A percentile compares a stretch with the other conserved stretches of the same genome.
These are phyloP conservation scores for Asterophora lycoperdoides DNA, from an alignment of 768 basidiomycete genomes.

Conservation along the genomic window DNA sequence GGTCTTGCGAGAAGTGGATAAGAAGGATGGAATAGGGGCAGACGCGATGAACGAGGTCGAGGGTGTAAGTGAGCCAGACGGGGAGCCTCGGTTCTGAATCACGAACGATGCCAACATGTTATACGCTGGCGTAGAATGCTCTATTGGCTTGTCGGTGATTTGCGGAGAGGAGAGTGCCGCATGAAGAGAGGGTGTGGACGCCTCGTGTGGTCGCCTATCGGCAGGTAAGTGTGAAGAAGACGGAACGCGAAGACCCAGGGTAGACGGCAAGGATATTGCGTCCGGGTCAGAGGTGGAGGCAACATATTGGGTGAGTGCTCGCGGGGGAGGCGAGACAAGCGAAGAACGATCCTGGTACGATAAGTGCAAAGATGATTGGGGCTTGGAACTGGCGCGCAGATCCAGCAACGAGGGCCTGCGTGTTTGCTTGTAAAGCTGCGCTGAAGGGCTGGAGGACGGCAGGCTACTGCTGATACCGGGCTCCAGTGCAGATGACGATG, in stretches of 20 bases:
- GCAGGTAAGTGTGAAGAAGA: conserved; percentile 24
- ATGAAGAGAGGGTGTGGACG: conserved; percentile 12
- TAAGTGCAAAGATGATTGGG: conserved; percentile 41
- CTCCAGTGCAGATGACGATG: conserved; percentile 9
- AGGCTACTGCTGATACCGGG: conserved; percentile 41
- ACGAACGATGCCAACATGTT: conserved; percentile 60
- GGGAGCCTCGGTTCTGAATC: conserved; percentile 22
- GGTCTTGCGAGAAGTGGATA: conserved; percentile 28
- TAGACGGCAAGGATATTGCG: conserved; percentile 62
- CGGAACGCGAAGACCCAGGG: conserved; percentile 55
- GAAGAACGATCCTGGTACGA: conserved; percentile 48
- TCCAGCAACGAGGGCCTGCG: conserved; percentile 49
- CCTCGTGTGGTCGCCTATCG: conserved; percentile 6
- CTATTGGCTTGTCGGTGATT: conserved; percentile 34
- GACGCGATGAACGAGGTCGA: conserved; percentile 26
- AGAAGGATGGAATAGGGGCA: conserved; percentile 24
- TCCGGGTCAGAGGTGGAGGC: conserved; percentile 51
- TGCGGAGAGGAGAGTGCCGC: conserved; percentile 23
- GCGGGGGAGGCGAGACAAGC: conserved; percentile 64
- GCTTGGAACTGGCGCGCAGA: conserved; percentile 21
- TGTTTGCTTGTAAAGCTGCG: conserved; percentile 12
- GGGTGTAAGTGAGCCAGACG: conserved; percentile 29
- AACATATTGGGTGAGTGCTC: conserved; percentile 72
- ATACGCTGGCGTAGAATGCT: conserved; percentile 53
- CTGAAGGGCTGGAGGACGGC: conserved; percentile 27